phyloP scores from a whole-genome alignment of 441 rosid species.

The Adansonia rubrostipa region DNA sequence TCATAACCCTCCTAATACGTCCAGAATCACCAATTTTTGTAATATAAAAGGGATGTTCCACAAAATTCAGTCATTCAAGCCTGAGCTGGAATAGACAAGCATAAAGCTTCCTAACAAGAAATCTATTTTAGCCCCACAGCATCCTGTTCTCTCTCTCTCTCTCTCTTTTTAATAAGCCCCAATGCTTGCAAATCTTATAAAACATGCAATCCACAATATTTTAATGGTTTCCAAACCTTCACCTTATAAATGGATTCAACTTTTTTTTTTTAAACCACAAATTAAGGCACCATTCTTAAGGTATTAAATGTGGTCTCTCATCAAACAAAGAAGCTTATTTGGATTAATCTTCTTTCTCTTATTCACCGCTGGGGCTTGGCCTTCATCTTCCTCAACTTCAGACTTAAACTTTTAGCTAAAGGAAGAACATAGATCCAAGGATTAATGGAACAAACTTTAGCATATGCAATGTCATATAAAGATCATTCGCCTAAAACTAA shows the following conservation, averaged over 20 bases:
- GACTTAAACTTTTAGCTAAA: neutral
- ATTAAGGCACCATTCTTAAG: neutral
- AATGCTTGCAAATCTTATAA: neutral
- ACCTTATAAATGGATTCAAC: neutral
- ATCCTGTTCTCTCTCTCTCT: neutral
- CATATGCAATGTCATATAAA: neutral
- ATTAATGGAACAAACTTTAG: neutral
- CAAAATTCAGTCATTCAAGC: conserved; percentile 17
- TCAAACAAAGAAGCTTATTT: neutral
- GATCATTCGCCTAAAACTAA: neutral
- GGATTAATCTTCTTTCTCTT: neutral
- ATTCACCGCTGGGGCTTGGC: neutral
- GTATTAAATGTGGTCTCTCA: neutral
- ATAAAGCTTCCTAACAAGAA: neutral
- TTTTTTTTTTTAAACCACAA: too few relatives aligned
- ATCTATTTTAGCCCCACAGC: neutral
- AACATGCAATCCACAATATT: neutral
- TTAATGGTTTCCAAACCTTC: neutral
- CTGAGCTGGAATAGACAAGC: neutral
- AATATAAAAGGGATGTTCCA: neutral
- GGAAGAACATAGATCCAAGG: neutral
- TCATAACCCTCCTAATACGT: neutral
- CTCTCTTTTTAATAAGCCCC: neutral
- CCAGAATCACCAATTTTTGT: neutral
- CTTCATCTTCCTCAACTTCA: conserved; percentile 3